Conservation (phyloP, 1,284 basidiomycete species). For the Ceratobasidium sp. region DNA sequence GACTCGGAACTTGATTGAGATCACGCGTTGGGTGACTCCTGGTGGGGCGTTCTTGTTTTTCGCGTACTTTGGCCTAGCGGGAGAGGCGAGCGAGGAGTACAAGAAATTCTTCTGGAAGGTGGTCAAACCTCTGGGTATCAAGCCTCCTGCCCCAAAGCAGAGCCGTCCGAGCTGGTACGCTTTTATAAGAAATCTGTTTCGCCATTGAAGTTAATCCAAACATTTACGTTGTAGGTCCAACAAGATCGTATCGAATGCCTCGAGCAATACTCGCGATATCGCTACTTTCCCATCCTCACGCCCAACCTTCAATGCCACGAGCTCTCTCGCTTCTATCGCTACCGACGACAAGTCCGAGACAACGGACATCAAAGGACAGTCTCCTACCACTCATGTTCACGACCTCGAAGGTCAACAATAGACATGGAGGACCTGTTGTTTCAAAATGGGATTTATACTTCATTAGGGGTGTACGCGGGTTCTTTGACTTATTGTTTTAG, state of each 20-base stretch:
- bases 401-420: too few relatives aligned
- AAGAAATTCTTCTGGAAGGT: conserved; percentile 15
- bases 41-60: conserved; percentile 47
- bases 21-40: conserved; percentile 38
- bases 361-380: background rate
- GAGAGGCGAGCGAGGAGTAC: conserved; percentile 43
- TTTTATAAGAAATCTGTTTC: background rate
- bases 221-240: background rate
- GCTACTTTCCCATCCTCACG: background rate
- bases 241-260: background rate
- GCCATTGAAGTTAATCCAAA: background rate
- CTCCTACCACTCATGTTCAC: too few relatives aligned
- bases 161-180: background rate
- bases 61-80: conserved; percentile 47
- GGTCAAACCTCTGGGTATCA: conserved; percentile 10
- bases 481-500: too few relatives aligned
- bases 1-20: background rate
- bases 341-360: background rate
- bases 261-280: background rate
- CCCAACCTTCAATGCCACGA: background rate
- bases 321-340: background rate
- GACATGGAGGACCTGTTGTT: too few relatives aligned
- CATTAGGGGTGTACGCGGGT: too few relatives aligned
- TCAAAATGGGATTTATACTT: too few relatives aligned
- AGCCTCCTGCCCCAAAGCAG: background rate